Evolutionary conservation across 1,284 basidiomycete genomes (phyloP).

Genomic region (Megacollybia platyphylla): DNA sequence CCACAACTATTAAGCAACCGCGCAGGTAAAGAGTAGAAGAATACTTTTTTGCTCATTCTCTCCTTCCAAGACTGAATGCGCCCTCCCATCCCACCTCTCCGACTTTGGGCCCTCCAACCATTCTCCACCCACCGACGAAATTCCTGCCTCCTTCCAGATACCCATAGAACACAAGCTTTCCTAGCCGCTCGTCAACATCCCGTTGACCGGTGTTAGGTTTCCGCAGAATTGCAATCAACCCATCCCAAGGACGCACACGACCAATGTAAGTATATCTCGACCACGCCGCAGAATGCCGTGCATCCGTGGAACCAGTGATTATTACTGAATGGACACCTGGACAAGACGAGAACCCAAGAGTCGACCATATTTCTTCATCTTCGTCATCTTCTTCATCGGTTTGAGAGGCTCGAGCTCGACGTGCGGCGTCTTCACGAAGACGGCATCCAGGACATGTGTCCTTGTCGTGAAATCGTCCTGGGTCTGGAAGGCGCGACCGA

Average conservation of each 20-base stretch:
- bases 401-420: background rate
- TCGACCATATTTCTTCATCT: background rate
- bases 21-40: background rate
- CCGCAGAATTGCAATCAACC: background rate
- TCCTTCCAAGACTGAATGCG: background rate
- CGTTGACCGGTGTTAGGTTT: background rate
- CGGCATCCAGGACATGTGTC: slow-evolving; percentile 19
- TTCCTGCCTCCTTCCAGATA: background rate
- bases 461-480: slow-evolving; percentile 19
- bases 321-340: background rate
- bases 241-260: slow-evolving; percentile 1
- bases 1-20: too few species aligned
- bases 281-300: background rate
- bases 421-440: slow-evolving; percentile 5
- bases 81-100: background rate
- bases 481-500: background rate
- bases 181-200: background rate
- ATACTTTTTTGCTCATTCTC: background rate
- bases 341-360: background rate
- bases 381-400: background rate
- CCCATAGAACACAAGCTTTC: background rate
- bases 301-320: background rate
- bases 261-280: background rate
- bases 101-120: background rate
- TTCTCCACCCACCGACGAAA: slow-evolving; percentile 1